Evolutionary conservation across 371 early-diverging fungal species (phyloP).

Genomic region (Mortierella sp.): DNA sequence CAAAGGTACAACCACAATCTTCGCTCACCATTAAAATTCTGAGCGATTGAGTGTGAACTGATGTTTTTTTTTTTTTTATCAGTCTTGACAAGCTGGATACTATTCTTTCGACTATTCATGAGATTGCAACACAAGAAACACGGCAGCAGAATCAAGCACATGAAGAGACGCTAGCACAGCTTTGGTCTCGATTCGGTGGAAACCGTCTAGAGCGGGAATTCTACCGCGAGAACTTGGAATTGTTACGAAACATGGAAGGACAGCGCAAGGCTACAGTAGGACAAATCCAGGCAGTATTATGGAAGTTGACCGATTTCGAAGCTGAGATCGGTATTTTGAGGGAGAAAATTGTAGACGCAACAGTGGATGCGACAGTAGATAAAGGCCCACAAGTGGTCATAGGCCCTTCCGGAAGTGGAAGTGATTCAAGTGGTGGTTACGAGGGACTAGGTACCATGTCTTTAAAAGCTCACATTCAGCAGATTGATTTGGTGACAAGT

Average conservation of each 20-base stretch:
- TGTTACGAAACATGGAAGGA: conserved; percentile 14
- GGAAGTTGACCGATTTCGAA: conserved; percentile 41
- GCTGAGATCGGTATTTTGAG: conserved; percentile 36
- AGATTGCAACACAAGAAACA: conserved; percentile 14
- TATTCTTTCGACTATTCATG: conserved; percentile 18
- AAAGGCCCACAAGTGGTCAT: background rate
- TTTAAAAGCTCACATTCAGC: conserved; percentile 26
- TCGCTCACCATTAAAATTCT: background rate
- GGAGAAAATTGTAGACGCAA: conserved; percentile 28
- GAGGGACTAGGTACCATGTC: conserved; percentile 1
- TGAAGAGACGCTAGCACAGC: conserved; percentile 5
- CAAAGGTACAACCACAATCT: conserved; percentile 8
- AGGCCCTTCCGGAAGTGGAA: too few species aligned
- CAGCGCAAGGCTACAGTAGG: conserved; percentile 31
- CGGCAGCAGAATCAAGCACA: conserved; percentile 9
- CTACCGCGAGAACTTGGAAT: conserved; percentile 19
- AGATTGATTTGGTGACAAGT: conserved; percentile 36
- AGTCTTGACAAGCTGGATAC: conserved; percentile 29
- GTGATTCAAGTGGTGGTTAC: background rate
- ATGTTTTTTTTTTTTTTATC: background rate
- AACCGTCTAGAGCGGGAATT: conserved; percentile 16
- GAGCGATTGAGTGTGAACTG: too few species aligned
- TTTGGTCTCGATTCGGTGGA: conserved; percentile 32
- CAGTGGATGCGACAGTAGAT: conserved; percentile 5
- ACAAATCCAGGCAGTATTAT: conserved; percentile 32